phyloP scores from a whole-genome alignment of 192 early-diverging fungal genomes.

The Coemansia sp. region DNA sequence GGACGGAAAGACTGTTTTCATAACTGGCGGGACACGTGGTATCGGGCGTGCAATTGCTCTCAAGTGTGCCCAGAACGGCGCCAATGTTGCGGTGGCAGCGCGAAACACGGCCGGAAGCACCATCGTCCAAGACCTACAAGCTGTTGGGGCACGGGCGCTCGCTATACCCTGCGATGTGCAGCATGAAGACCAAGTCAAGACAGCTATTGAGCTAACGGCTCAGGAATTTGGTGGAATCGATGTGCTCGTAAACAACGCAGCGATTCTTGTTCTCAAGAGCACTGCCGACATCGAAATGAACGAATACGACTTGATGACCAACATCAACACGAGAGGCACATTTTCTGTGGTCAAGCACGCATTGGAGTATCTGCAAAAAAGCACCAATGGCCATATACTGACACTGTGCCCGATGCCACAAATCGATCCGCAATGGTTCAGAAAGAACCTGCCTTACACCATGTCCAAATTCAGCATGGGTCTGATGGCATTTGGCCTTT shows the following conservation, averaged over 20 bases:
- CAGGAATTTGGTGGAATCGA: constrained; percentile 74
- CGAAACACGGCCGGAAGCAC: constrained; percentile 59
- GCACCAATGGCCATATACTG: constrained; percentile 73
- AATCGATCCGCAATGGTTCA: constrained; percentile 66
- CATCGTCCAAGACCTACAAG: constrained; percentile 64
- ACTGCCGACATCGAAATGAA: constrained; percentile 54
- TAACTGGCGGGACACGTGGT: constrained; percentile 55
- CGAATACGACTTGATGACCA: constrained; percentile 66
- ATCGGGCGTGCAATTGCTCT: constrained; percentile 56
- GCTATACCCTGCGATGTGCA: constrained; percentile 74
- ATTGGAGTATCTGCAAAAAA: constrained; percentile 66
- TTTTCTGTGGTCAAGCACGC: constrained; percentile 69
- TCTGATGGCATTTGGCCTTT: constrained; percentile 67
- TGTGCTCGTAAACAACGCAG: constrained; percentile 74
- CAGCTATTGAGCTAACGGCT: constrained; percentile 61
- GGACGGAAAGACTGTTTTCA: constrained; percentile 44
- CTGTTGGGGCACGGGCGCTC: constrained; percentile 65
- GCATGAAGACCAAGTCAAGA: constrained; percentile 65
- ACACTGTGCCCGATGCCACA: constrained; percentile 68
- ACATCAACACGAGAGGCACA: constrained; percentile 70
- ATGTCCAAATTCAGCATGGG: constrained; percentile 69
- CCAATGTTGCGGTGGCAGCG: constrained; percentile 56
- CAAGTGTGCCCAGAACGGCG: constrained; percentile 45
- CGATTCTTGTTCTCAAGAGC: constrained; percentile 66
- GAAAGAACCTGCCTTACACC: constrained; percentile 59